Evolutionary conservation across 2,329 filamentous ascomycete genomes (phyloP).

Genomic region (Xylaria arbuscula): DNA sequence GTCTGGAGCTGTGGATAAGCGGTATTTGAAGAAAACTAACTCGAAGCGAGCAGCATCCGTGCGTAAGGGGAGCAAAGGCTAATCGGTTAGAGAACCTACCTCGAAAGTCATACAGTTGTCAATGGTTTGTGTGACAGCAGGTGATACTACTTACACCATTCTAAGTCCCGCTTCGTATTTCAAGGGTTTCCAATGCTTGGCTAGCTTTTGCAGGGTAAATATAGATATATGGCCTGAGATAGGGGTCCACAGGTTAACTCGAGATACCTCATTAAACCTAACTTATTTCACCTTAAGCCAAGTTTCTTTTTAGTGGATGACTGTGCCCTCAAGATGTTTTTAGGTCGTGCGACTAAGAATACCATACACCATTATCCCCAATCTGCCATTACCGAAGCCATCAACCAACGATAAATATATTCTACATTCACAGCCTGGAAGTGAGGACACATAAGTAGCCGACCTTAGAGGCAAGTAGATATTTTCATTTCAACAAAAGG

Average conservation of each 20-base stretch:
- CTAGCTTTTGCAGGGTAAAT: not conserved
- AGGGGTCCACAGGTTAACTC: not conserved
- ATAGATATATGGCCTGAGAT: too few species aligned
- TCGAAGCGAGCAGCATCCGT: not conserved
- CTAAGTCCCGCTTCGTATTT: not conserved
- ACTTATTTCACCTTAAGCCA: not conserved
- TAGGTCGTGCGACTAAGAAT: not conserved
- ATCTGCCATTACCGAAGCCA: not conserved
- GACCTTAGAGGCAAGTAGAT: not conserved
- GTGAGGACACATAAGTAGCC: not conserved
- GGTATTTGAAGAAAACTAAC: slow-evolving; percentile 15
- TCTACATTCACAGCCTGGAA: not conserved
- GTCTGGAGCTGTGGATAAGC: slow-evolving; percentile 29
- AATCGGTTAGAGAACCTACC: not conserved
- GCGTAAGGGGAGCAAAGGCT: slow-evolving; percentile 7
- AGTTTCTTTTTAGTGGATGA: not conserved
- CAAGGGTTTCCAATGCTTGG: not conserved
- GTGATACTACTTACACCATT: not conserved
- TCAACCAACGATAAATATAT: too few species aligned
- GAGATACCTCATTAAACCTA: not conserved
- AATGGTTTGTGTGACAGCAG: not conserved
- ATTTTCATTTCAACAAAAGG: not conserved
- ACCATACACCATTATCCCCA: not conserved
- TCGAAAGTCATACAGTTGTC: not conserved
- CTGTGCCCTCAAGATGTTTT: not conserved